Conservation (phyloP, 1,284 basidiomycete species). For the Cystobasidium sp. region DNA sequence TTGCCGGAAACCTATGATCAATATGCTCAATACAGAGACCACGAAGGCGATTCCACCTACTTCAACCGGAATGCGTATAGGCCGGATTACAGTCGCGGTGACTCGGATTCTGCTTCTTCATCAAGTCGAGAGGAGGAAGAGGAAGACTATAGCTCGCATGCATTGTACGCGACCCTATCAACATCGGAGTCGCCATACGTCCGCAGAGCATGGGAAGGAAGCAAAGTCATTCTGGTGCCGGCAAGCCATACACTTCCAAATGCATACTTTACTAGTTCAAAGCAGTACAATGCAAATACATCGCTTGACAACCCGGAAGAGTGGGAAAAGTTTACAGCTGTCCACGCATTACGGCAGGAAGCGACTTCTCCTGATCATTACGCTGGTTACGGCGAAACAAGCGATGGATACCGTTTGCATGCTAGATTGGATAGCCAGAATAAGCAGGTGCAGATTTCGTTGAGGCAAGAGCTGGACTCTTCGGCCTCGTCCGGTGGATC, state of each 20-base stretch:
- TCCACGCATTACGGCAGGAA: constrained; percentile 33
- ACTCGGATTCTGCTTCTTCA: neutral
- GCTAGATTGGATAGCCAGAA: constrained; percentile 26
- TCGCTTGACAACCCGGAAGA: neutral
- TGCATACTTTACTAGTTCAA: constrained; percentile 25
- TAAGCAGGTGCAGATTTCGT: constrained; percentile 22
- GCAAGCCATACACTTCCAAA: constrained; percentile 44
- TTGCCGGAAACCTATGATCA: constrained; percentile 3
- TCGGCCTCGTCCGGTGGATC: neutral
- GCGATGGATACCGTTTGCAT: constrained; percentile 20
- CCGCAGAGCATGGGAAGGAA: constrained; percentile 47
- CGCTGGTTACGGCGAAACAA: constrained; percentile 21
- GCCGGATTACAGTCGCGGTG: neutral
- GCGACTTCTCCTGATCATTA: constrained; percentile 35
- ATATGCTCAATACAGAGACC: constrained; percentile 6
- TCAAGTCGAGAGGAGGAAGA: constrained; percentile 43
- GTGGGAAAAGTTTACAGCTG: constrained; percentile 36
- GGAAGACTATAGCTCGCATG: constrained; percentile 46
- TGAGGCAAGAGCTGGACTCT: constrained; percentile 15
- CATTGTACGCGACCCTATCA: constrained; percentile 46
- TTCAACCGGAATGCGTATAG: neutral
- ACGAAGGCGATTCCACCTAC: constrained; percentile 1
- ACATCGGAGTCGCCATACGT: constrained; percentile 46
- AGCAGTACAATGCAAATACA: neutral
- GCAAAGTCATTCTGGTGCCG: constrained; percentile 46